Evolutionary conservation across 495 filamentous ascomycete genomes (phyloP), one percentile per base, ranked within the genome.

Genomic region (Tuber melanosporum): DNA sequence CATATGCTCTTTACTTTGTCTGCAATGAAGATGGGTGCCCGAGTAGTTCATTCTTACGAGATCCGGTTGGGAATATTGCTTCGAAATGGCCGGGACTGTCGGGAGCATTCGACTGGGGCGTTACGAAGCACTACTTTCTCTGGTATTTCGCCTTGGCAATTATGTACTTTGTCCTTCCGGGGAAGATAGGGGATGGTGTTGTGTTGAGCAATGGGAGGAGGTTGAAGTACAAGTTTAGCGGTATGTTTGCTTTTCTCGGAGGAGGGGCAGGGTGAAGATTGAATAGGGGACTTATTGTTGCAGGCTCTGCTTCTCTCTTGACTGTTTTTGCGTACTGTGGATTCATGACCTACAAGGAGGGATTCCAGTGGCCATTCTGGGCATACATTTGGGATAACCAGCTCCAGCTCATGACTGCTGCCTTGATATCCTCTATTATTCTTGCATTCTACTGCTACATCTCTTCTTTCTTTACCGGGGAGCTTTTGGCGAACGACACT

Each of bases 21-120:
- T 98, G 95, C 88, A 98, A 97, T 83, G 95, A 97, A 83, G 90
- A 93, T 43, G 95, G 96, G 73, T 98, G 96, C 80, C 96, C 95
- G 19, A 90, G 92, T 10, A 93, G 94, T 14, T 94, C 91, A n/a
- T 86, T 95, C 42, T 88, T 97, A 71, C 87, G 88, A 74, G 94
- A 94, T 46, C 91, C 88, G 70, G 90, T 89, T 39, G 85, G 97
- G 47, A 89, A 89, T 49, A 86, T 94, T 73, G 77, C 92, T 43
- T 82, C 83, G n/a, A 92, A 92, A 19, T 85, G 90, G 43, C 86
- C 86, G 6, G 90, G 87, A 78, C 87, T 87, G 87, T 75, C 72
- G 12, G 77, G 75, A 0, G 83, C 92, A 26, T 87, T 87, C 73
- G 89, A 88, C 77, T 84, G 84, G 1, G 83, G 91, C 76, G 92